phyloP scores from a whole-genome alignment of 2,329 filamentous ascomycete species.

The Graphilbum fragrans region DNA sequence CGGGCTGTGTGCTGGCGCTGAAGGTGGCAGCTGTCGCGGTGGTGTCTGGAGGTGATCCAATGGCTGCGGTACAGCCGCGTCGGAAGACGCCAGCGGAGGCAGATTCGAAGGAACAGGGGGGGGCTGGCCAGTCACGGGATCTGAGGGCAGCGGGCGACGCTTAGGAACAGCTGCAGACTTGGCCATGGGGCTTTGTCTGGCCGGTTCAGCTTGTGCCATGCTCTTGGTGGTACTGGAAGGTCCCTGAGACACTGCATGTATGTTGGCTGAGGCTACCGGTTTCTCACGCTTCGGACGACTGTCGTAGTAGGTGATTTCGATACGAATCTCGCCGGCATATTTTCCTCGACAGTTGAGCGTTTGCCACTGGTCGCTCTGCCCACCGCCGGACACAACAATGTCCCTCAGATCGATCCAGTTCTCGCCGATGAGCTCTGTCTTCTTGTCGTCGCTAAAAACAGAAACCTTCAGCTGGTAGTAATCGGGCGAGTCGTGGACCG shows the following conservation, averaged over 20 bases:
- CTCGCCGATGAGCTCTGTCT: slow-evolving; percentile 91
- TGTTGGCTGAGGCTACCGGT: slow-evolving; percentile 36
- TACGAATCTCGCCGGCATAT: slow-evolving; percentile 87
- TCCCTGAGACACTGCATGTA: slow-evolving; percentile 15
- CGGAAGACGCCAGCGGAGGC: not conserved
- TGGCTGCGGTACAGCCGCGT: not conserved
- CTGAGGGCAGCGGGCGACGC: slow-evolving; percentile 70
- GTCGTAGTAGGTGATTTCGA: slow-evolving; percentile 96
- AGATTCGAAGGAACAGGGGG: slow-evolving; percentile 14
- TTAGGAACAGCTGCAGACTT: slow-evolving; percentile 38
- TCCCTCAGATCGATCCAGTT: slow-evolving; percentile 74
- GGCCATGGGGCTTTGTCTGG: not conserved
- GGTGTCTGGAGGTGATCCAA: slow-evolving; percentile 10
- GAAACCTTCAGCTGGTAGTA: slow-evolving; percentile 94
- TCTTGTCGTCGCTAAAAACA: slow-evolving; percentile 97
- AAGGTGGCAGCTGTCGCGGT: slow-evolving; percentile 26
- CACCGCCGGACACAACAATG: slow-evolving; percentile 74
- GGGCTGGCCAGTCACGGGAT: slow-evolving; percentile 52
- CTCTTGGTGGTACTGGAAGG: slow-evolving; percentile 14
- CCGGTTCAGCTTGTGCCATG: slow-evolving; percentile 13
- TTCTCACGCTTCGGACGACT: slow-evolving; percentile 71
- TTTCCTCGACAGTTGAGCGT: slow-evolving; percentile 77
- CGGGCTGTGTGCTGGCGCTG: slow-evolving; percentile 2
- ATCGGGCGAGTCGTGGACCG: slow-evolving; percentile 89
- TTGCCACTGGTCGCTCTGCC: slow-evolving; percentile 93